A percentile compares a stretch with the other conserved stretches of the same genome.
phyloP scores from a whole-genome alignment of 805 yeast genomes.

The Candida xiaguanensis region DNA sequence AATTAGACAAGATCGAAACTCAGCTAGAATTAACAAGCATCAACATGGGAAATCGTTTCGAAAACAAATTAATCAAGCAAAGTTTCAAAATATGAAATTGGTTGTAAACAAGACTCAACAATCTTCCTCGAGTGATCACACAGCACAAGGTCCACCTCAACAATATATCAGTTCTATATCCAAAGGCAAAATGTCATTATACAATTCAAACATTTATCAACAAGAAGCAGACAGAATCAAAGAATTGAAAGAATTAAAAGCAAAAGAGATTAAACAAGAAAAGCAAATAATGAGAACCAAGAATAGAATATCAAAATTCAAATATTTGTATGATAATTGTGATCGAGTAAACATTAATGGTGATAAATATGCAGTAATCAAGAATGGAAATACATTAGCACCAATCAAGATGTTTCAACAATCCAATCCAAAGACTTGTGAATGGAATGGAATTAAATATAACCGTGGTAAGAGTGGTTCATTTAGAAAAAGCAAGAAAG shows the following conservation, averaged over 20 bases:
- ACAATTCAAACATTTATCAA: constrained; percentile 28
- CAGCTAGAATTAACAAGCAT: constrained; percentile 6
- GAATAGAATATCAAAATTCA: constrained; percentile 24
- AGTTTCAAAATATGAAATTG: constrained; percentile 26
- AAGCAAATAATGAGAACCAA: constrained; percentile 15
- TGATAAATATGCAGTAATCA: constrained; percentile 40
- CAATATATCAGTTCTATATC: constrained; percentile 24
- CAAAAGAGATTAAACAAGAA: constrained; percentile 12
- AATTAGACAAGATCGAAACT: constrained; percentile 3
- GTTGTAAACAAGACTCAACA: constrained; percentile 18
- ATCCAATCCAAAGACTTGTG: constrained; percentile 13
- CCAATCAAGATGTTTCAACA: constrained; percentile 27
- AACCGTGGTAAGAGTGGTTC: constrained; percentile 23
- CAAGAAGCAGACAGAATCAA: constrained; percentile 17
- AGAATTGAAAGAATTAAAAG: constrained; percentile 8
- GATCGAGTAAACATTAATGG: constrained; percentile 45
- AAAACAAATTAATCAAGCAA: not conserved
- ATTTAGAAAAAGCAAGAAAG: constrained; percentile 14
- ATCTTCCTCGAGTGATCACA: not conserved
- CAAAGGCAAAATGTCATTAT: constrained; percentile 36
- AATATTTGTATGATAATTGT: constrained; percentile 36
- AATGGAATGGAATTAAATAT: constrained; percentile 32
- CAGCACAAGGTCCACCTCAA: not conserved
- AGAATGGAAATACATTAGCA: constrained; percentile 38
- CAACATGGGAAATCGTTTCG: not conserved